phyloP scores from a whole-genome alignment of 352 stramenopile species.

The Phytophthora pseudosyringae region DNA sequence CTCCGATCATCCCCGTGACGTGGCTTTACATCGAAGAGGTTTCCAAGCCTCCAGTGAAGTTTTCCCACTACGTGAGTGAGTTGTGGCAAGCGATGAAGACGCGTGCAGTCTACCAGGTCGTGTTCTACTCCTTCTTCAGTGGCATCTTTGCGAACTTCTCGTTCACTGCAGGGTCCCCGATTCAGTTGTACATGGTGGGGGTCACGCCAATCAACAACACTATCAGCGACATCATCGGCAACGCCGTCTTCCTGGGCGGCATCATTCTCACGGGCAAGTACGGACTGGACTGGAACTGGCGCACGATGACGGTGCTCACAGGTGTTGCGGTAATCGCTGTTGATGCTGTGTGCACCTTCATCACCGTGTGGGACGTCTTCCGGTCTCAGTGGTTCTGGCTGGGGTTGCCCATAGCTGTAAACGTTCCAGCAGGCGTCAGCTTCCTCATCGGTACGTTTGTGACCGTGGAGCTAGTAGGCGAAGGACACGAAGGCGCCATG shows the following conservation, averaged over 20 bases:
- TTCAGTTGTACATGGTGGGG: constrained; percentile 37
- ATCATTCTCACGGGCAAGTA: constrained; percentile 20
- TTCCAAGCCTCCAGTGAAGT: background rate
- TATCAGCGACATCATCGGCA: constrained; percentile 37
- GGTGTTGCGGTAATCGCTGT: background rate
- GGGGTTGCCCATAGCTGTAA: constrained; percentile 1
- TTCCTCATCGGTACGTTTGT: constrained; percentile 32
- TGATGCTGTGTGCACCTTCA: background rate
- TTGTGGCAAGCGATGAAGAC: constrained; percentile 43
- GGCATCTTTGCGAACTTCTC: constrained; percentile 41
- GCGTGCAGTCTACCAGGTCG: constrained; percentile 55
- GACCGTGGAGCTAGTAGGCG: constrained; percentile 45
- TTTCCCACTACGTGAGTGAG: constrained; percentile 24
- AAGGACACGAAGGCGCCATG: constrained; percentile 46
- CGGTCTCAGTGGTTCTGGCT: constrained; percentile 2
- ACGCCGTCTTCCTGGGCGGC: constrained; percentile 19
- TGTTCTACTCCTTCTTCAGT: constrained; percentile 50
- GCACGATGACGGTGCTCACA: background rate
- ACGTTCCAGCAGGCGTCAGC: background rate
- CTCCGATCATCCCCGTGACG: background rate
- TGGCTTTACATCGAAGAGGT: background rate
- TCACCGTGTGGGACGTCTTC: constrained; percentile 2
- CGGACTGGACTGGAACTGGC: constrained; percentile 7
- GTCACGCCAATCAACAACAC: constrained; percentile 52
- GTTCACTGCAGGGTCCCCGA: constrained; percentile 31